Base-by-base conservation (phyloP, 306 rosid genomes). In the Begonia masoniana region DNA sequence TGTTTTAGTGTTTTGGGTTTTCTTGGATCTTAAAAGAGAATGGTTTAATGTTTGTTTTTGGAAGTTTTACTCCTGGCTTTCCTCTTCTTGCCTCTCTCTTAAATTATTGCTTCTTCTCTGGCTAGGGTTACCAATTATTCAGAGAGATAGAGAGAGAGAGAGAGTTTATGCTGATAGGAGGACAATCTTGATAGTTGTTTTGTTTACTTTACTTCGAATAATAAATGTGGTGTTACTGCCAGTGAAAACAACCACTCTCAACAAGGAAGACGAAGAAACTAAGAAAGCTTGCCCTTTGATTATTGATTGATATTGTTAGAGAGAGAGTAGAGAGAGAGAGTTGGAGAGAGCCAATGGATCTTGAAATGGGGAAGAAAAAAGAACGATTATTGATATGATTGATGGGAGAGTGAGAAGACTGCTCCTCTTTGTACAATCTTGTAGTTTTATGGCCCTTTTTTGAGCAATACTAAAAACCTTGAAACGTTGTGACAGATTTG, bases 391-490 rank as follows among this genome's bases (percentile, higher is more conserved):
- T 66, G 88, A 82, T 63, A 71, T 80, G 95, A 82, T 67, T 74
- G 86, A 76, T 80, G 87, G 73, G 65, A 63, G 73, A 56, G 69
- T 71, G 84, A 82, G 64, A 74, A 60, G 77, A 74, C 79, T 81
- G 54, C 64, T 78, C 66, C 76, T 65, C 68, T 61, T 70, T 41
- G 62, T 58, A 31, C 36, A 42, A 51, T 73, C 39, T 69, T 69
- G 50, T 15, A 58, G 24, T 41, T 39, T 50, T 51, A 46, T 46
- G 36, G 65, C 63, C 62, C 58, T 58, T 57, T 17, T 76, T 69
- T 63, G 73, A 69, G 76, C 58, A 75, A 76, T 54, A 55, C 74
- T 55, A 62, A 71, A 57, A 72, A 64, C 53, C 57, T 35, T 46
- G 47, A 19, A 63, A 50, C 23, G 19, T 36, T 41, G 51, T 50